Evolutionary conservation across 371 early-diverging fungal species (phyloP).

Genomic region (Lichtheimia ornata): DNA sequence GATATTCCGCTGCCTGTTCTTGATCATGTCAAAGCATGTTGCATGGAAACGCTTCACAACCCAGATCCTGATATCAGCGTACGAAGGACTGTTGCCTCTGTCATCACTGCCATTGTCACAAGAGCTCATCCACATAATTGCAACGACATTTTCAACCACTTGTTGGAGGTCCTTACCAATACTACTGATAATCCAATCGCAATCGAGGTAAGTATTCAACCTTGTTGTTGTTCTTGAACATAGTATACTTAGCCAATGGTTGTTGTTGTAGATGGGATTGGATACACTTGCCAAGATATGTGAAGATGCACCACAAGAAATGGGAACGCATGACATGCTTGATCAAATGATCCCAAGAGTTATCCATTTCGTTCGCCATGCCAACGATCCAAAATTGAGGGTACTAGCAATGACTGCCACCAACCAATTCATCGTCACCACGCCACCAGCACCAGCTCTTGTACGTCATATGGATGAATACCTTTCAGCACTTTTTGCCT

Average conservation of each 20-base stretch:
- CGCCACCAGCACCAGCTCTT: conserved; percentile 57
- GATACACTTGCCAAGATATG: conserved; percentile 86
- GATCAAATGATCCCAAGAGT: conserved; percentile 80
- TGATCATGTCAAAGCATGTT: conserved; percentile 70
- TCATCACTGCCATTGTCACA: conserved; percentile 83
- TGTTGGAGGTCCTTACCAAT: conserved; percentile 69
- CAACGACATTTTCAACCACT: conserved; percentile 71
- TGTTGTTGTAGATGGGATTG: conserved; percentile 74
- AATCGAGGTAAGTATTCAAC: conserved; percentile 65
- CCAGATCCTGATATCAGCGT: conserved; percentile 67
- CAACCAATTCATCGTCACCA: conserved; percentile 71
- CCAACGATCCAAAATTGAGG: conserved; percentile 60
- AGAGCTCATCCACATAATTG: conserved; percentile 69
- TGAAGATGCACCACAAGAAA: conserved; percentile 80
- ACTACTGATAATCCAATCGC: conserved; percentile 47
- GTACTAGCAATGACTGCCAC: conserved; percentile 74
- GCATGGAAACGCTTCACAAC: conserved; percentile 54
- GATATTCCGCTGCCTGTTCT: conserved; percentile 61
- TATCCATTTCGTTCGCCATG: conserved; percentile 71
- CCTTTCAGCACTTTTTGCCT: conserved; percentile 75
- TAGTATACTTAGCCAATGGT: not conserved
- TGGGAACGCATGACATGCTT: conserved; percentile 69
- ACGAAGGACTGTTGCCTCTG: conserved; percentile 61
- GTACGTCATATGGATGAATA: conserved; percentile 65
- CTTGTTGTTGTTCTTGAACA: too few relatives aligned